Percentiles rank a stretch among this genome's conserved stretches.
Conservation (phyloP, 2,329 filamentous ascomycete species). For the Cladosporium sp. region DNA sequence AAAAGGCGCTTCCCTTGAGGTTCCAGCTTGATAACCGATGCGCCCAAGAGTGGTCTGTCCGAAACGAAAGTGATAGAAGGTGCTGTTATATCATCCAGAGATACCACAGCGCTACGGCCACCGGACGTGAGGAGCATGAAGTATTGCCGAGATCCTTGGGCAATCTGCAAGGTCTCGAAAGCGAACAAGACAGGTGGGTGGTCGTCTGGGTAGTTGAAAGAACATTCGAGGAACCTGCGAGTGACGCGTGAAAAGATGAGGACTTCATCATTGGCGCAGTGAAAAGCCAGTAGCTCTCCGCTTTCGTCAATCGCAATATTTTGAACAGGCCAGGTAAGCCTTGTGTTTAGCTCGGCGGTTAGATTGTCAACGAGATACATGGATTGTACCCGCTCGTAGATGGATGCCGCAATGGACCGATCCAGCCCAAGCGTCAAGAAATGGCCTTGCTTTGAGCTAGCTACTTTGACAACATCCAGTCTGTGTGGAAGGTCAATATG, state of each 20-base stretch:
- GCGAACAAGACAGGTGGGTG: conserved; percentile 60
- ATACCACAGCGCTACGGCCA: conserved; percentile 48
- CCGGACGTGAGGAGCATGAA: conserved; percentile 61
- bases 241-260: conserved; percentile 60
- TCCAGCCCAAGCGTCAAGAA: conserved; percentile 68
- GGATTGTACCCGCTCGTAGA: conserved; percentile 20
- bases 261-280: conserved; percentile 55
- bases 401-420: conserved; percentile 48
- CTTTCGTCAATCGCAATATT: conserved; percentile 61
- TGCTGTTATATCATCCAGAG: neutral
- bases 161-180: conserved; percentile 46
- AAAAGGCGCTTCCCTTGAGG: conserved; percentile 16
- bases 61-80: conserved; percentile 16
- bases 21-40: conserved; percentile 18
- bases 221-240: conserved; percentile 52
- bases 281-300: conserved; percentile 61
- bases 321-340: conserved; percentile 35
- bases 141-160: conserved; percentile 31
- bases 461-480: conserved; percentile 64
- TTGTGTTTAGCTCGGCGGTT: conserved; percentile 17
- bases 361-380: conserved; percentile 18
- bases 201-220: conserved; percentile 52
- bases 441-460: conserved; percentile 58
- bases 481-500: conserved; percentile 59
- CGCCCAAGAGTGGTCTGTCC: conserved; percentile 23